A percentile compares a stretch with the other conserved stretches of the same genome.
phyloP scores from a whole-genome alignment of 2,329 filamentous ascomycete species.

The Aspergillus alliaceus region DNA sequence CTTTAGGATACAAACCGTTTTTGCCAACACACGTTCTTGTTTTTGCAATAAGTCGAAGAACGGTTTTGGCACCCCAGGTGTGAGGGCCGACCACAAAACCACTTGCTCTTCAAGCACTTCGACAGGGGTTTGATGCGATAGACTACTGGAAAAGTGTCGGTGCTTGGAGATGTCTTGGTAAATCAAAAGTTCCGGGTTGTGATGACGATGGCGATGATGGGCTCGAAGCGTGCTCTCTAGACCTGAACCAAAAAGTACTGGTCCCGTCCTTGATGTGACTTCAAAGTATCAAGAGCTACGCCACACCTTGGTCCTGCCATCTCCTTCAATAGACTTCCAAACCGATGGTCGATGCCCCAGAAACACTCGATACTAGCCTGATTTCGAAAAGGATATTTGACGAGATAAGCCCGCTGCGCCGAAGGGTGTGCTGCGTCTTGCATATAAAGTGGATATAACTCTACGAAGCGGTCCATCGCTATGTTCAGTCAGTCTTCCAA shows the following conservation, averaged over 20 bases:
- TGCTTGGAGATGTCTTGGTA: too few species aligned
- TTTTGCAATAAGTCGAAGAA: neutral
- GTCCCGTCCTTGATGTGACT: neutral
- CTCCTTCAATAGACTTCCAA: neutral
- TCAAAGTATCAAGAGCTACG: neutral
- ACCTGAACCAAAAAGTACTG: neutral
- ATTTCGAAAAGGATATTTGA: neutral
- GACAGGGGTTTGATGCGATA: neutral
- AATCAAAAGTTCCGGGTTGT: neutral
- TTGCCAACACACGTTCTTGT: neutral
- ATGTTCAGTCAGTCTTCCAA: constrained; percentile 84
- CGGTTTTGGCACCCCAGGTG: neutral
- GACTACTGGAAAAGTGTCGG: neutral
- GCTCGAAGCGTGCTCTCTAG: neutral
- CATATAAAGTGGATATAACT: neutral
- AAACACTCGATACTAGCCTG: neutral
- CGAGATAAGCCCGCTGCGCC: neutral
- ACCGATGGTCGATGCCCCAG: neutral
- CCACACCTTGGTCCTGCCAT: neutral
- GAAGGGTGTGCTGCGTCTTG: neutral
- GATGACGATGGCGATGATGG: neutral
- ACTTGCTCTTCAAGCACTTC: neutral
- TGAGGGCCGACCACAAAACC: neutral
- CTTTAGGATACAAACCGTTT: neutral
- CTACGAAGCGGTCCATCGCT: neutral